Evolutionary conservation across 208 protist species (phyloP).

Genomic region (Leishmania braziliensis): DNA sequence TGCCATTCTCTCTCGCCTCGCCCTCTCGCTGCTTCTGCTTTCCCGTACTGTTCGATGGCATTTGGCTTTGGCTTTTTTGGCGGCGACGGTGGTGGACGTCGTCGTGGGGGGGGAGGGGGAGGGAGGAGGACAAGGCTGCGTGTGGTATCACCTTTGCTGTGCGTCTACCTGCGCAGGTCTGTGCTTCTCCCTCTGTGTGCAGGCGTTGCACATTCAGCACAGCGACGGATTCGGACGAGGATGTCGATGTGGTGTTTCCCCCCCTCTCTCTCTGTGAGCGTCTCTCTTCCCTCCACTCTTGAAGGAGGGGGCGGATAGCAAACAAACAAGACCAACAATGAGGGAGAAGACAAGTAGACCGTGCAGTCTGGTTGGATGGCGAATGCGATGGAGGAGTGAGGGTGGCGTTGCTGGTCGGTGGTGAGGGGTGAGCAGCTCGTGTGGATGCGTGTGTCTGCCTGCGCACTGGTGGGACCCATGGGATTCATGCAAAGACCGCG

Average conservation of each 20-base stretch:
- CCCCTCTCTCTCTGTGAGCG: background rate
- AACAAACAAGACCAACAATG: no score
- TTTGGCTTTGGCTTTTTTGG: no score
- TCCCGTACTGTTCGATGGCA: no score
- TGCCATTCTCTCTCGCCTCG: background rate
- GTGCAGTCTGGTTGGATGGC: background rate
- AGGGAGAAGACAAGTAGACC: background rate
- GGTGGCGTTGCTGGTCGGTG: background rate
- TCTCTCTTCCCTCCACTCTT: background rate
- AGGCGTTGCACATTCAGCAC: background rate
- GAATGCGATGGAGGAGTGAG: background rate
- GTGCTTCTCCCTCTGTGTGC: background rate
- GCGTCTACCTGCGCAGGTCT: background rate
- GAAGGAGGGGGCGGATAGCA: no score
- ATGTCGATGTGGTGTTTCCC: background rate
- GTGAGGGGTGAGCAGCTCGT: background rate
- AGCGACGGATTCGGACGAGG: background rate
- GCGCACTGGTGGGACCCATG: background rate
- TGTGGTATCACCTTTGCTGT: background rate
- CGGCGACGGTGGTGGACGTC: no score
- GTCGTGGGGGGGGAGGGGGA: no score
- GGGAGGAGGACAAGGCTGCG: background rate
- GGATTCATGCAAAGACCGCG: background rate
- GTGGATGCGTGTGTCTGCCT: slow-evolving; percentile 11
- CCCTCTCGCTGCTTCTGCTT: background rate